phyloP scores from a whole-genome alignment of 331 rosid species.

The Quercus lobata region DNA sequence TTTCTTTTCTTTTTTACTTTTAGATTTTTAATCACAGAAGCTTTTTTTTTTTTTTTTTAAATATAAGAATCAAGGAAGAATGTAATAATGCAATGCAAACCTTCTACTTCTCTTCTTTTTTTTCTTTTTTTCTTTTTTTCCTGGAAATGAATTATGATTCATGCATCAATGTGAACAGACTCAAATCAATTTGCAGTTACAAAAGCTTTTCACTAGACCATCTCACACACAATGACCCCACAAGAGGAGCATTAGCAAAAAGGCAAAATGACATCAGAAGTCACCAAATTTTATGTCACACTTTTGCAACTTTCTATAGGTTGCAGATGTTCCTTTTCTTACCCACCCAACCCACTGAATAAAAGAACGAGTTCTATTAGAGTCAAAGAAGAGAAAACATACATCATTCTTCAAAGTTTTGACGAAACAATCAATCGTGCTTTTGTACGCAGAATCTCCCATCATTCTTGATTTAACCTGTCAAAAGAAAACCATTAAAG shows the following conservation, averaged over 20 bases:
- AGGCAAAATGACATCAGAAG: background rate
- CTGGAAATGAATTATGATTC: background rate
- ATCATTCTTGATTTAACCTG: conserved; percentile 99
- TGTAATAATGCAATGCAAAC: too few species aligned
- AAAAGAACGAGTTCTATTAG: background rate
- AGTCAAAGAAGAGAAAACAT: conserved; percentile 20
- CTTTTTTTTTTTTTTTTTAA: background rate
- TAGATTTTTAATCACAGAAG: background rate
- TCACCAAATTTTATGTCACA: background rate
- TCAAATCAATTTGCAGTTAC: background rate
- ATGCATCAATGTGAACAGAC: background rate
- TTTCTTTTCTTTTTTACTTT: background rate
- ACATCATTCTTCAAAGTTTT: conserved; percentile 90
- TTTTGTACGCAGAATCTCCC: conserved; percentile 92
- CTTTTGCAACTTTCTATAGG: too few species aligned
- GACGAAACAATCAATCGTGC: conserved; percentile 84
- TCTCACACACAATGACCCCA: background rate
- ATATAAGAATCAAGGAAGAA: too few species aligned
- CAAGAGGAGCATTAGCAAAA: background rate
- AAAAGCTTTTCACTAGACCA: background rate
- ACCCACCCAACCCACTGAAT: background rate
- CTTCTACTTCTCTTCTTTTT: background rate
- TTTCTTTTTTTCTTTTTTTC: background rate
- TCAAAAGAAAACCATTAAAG: conserved; percentile 18
- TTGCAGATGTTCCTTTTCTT: too few species aligned